Conservation (phyloP, 495 filamentous ascomycete genomes). For the Xylaria nigripes region DNA sequence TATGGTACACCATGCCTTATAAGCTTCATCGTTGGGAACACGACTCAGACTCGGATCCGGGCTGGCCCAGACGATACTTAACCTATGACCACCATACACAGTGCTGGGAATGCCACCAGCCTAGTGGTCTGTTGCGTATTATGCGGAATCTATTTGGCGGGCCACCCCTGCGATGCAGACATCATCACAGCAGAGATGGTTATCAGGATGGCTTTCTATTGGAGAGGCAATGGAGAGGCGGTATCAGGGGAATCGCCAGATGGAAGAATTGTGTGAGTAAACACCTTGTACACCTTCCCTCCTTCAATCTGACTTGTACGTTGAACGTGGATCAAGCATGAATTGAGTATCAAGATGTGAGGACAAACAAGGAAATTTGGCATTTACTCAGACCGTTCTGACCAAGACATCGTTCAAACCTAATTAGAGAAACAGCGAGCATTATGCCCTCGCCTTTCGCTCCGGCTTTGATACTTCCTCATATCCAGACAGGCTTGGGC, state of each 20-base stretch:
- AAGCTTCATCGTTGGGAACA: not conserved
- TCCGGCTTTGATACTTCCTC: constrained; percentile 6
- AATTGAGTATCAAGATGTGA: no score
- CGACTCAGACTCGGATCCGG: not conserved
- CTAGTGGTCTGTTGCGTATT: not conserved
- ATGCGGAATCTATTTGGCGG: not conserved
- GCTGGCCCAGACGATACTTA: not conserved
- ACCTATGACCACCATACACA: not conserved
- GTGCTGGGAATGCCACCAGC: not conserved
- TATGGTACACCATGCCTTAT: no score
- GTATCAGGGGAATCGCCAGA: constrained; percentile 8
- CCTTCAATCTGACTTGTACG: not conserved
- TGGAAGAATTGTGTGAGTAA: constrained; percentile 18
- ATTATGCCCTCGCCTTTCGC: constrained; percentile 16
- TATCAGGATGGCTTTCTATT: not conserved
- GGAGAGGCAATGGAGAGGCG: no score
- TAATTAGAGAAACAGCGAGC: constrained; percentile 5
- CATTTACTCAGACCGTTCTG: no score
- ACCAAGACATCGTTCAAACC: not conserved
- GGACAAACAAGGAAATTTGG: no score
- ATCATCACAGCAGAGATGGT: not conserved
- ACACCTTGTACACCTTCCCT: not conserved
- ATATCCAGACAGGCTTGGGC: not conserved
- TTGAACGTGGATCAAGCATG: no score
- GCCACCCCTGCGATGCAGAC: not conserved